These are phyloP conservation scores for Salvia miltiorrhiza DNA, from an alignment of 257 asterid species.

Conservation along the genomic window DNA sequence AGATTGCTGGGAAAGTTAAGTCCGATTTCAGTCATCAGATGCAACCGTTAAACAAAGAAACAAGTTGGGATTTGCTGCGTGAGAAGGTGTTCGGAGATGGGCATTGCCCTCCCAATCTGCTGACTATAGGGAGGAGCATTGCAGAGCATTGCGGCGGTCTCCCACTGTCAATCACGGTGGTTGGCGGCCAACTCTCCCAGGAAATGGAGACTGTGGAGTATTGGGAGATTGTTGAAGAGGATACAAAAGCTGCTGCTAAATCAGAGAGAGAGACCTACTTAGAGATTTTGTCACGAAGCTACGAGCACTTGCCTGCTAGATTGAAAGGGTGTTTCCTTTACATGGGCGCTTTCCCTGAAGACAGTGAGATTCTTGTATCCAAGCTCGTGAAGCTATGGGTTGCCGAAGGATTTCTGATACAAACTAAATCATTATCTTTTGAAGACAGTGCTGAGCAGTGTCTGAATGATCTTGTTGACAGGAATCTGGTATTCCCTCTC, in stretches of 20 bases:
- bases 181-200: constrained; percentile 32
- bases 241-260: constrained; percentile 8
- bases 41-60: background rate
- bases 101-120: constrained; percentile 8
- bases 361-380: constrained; percentile 24
- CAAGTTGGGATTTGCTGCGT: constrained; percentile 20
- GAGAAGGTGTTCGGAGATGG: background rate
- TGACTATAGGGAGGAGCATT: constrained; percentile 11
- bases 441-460: constrained; percentile 19
- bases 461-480: constrained; percentile 20
- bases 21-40: background rate
- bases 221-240: constrained; percentile 23
- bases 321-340: constrained; percentile 33
- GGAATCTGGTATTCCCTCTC: constrained; percentile 22
- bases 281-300: constrained; percentile 32
- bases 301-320: constrained; percentile 26
- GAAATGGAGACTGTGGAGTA: background rate
- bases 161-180: constrained; percentile 27
- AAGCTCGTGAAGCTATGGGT: constrained; percentile 34
- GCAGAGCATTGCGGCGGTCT: constrained; percentile 26
- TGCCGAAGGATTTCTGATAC: constrained; percentile 33
- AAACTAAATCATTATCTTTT: background rate
- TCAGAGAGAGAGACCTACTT: background rate
- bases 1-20: background rate
- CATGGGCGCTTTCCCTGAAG: constrained; percentile 37